Evolutionary conservation across 176 grass and related monocot genomes (phyloP).

Genomic region (Ananas comosus): DNA sequence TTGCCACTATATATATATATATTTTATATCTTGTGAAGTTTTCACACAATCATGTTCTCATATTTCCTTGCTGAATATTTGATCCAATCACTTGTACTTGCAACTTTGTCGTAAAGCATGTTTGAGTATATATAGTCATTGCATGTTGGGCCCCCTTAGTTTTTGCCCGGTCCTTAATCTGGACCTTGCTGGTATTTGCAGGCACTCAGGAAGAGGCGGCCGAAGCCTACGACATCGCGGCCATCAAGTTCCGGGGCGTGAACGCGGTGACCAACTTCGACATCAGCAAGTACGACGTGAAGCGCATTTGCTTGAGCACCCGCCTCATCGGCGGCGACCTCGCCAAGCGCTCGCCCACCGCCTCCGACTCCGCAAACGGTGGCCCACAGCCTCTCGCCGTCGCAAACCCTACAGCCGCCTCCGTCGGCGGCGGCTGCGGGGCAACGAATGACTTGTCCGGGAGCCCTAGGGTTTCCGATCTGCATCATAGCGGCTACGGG

Average conservation of each 20-base stretch:
- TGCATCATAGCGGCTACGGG: too few relatives aligned
- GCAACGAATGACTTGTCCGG: neutral
- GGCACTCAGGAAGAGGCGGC: slow-evolving; percentile 97
- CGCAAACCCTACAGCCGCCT: neutral
- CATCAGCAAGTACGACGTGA: slow-evolving; percentile 91
- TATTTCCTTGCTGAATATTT: too few relatives aligned
- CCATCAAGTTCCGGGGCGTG: slow-evolving; percentile 91
- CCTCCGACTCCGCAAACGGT: neutral
- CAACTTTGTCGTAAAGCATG: too few relatives aligned
- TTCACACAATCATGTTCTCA: too few relatives aligned
- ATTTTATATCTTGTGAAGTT: too few relatives aligned
- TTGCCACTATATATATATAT: slow-evolving; percentile 5
- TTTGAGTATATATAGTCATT: too few relatives aligned
- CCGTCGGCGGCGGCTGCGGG: neutral
- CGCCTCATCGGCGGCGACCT: slow-evolving; percentile 61
- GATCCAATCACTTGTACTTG: too few relatives aligned
- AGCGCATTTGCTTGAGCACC: slow-evolving; percentile 72
- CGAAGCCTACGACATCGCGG: slow-evolving; percentile 90
- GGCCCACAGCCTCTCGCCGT: neutral
- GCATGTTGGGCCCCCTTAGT: too few relatives aligned
- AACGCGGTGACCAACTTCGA: slow-evolving; percentile 93
- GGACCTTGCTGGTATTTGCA: neutral
- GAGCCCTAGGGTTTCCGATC: too few relatives aligned
- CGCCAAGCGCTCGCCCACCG: slow-evolving; percentile 40
- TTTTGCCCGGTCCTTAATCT: neutral